A percentile compares a stretch with the other conserved stretches of the same genome.
Evolutionary conservation across 176 grass and related monocot genomes (phyloP).

Genomic region (sorghum (Sorghum bicolor)): DNA sequence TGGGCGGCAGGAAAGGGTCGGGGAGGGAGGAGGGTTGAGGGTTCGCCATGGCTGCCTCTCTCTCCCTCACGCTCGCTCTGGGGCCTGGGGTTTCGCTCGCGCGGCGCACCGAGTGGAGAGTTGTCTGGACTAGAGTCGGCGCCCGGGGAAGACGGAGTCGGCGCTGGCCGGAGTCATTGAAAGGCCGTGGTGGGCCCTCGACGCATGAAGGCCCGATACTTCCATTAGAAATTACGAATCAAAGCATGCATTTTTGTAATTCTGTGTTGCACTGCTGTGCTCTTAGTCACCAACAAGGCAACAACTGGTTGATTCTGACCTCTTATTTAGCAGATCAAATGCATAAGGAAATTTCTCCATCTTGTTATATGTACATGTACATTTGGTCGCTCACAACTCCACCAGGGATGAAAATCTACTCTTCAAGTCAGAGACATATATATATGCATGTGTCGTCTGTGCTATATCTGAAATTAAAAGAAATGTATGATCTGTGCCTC

Average conservation of each 20-base stretch:
- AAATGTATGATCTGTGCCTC: too few relatives aligned
- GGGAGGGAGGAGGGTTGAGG: not conserved
- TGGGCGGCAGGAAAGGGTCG: not conserved
- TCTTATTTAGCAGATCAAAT: not conserved
- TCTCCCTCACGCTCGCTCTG: not conserved
- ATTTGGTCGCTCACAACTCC: too few relatives aligned
- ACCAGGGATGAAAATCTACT: too few relatives aligned
- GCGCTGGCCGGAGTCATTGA: too few relatives aligned
- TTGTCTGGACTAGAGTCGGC: not conserved
- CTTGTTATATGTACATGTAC: too few relatives aligned
- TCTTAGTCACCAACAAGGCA: not conserved
- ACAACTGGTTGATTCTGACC: not conserved
- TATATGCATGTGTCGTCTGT: too few relatives aligned
- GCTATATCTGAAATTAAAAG: too few relatives aligned
- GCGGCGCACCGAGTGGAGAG: not conserved
- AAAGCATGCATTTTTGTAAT: not conserved
- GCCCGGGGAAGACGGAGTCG: not conserved
- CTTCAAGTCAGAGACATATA: too few relatives aligned
- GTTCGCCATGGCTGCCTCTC: not conserved
- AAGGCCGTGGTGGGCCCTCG: not conserved
- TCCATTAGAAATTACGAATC: too few relatives aligned
- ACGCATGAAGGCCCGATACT: not conserved
- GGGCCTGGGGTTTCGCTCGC: not conserved
- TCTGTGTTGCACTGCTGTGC: not conserved
- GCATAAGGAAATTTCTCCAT: not conserved